A percentile compares a stretch with the other conserved stretches of the same genome.
phyloP scores from a whole-genome alignment of 2,329 filamentous ascomycete genomes.

The Alternaria metachromatica region DNA sequence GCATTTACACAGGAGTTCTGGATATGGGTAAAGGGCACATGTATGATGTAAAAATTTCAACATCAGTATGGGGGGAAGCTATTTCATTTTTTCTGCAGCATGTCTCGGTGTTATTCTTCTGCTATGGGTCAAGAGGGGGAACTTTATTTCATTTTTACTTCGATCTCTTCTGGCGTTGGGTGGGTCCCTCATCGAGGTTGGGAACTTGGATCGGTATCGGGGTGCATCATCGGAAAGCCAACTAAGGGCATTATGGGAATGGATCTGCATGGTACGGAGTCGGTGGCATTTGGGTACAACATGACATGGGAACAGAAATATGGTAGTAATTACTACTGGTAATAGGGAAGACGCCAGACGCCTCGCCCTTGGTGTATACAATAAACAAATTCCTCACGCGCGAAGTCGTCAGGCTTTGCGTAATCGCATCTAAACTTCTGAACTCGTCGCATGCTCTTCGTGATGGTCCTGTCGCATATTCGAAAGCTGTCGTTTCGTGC shows the following conservation, averaged over 20 bases:
- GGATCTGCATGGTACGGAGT: constrained; percentile 16
- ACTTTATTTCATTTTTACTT: constrained; percentile 16
- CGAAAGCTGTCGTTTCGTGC: neutral
- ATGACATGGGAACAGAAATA: neutral
- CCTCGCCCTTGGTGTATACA: constrained; percentile 15
- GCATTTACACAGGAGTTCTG: constrained; percentile 13
- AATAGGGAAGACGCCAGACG: constrained; percentile 8
- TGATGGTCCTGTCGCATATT: neutral
- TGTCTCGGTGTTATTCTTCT: constrained; percentile 3
- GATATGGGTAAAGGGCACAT: constrained; percentile 6
- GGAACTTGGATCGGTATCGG: constrained; percentile 4
- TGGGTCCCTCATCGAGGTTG: constrained; percentile 4
- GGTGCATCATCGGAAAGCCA: neutral
- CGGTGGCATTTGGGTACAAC: neutral
- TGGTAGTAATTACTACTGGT: constrained; percentile 4
- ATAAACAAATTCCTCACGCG: neutral
- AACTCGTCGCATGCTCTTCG: neutral
- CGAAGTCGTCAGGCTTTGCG: neutral
- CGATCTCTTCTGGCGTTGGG: constrained; percentile 8
- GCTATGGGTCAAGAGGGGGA: neutral
- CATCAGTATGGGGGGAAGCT: constrained; percentile 36
- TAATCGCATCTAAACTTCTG: neutral
- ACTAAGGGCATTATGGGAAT: constrained; percentile 3
- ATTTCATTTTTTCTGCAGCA: constrained; percentile 43
- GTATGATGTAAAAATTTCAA: constrained; percentile 29